Conservation (phyloP, 768 basidiomycete species). For the Tylopilus sp. region DNA sequence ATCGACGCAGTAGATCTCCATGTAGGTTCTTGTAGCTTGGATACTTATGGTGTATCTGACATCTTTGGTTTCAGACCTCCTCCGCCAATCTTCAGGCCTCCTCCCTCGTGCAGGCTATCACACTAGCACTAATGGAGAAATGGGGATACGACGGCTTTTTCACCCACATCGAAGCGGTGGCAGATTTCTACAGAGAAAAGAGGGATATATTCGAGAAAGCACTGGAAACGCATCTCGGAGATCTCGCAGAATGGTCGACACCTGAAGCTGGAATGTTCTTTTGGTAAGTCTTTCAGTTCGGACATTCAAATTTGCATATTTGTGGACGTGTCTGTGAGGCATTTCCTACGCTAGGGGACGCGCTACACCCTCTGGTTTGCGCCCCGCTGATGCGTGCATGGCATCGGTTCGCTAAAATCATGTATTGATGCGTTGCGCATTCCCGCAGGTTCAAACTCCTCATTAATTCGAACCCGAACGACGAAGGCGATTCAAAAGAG, state of each 20-base stretch:
- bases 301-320: conserved; percentile 5
- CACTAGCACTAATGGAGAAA: conserved; percentile 50
- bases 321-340: conserved; percentile 4
- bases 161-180: conserved; percentile 62
- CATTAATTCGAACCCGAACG: conserved; percentile 32
- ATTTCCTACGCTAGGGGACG: neutral
- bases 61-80: conserved; percentile 47
- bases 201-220: conserved; percentile 76
- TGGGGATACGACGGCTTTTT: conserved; percentile 81
- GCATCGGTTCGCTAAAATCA: conserved; percentile 7
- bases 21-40: conserved; percentile 39
- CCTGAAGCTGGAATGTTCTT: conserved; percentile 90
- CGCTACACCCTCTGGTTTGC: neutral
- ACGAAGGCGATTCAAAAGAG: conserved; percentile 64
- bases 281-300: conserved; percentile 48
- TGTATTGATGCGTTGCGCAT: conserved; percentile 16
- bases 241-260: conserved; percentile 66
- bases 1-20: conserved; percentile 67
- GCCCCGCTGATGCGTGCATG: conserved; percentile 1
- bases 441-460: conserved; percentile 65
- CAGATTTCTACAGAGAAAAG: conserved; percentile 70
- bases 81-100: conserved; percentile 66
- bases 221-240: conserved; percentile 72
- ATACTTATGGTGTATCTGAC: conserved; percentile 6
- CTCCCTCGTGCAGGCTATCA: conserved; percentile 62